Evolutionary conservation across 2,329 filamentous ascomycete genomes (phyloP), one percentile per base, ranked within the genome.

Genomic region (Orbilia javanica): DNA sequence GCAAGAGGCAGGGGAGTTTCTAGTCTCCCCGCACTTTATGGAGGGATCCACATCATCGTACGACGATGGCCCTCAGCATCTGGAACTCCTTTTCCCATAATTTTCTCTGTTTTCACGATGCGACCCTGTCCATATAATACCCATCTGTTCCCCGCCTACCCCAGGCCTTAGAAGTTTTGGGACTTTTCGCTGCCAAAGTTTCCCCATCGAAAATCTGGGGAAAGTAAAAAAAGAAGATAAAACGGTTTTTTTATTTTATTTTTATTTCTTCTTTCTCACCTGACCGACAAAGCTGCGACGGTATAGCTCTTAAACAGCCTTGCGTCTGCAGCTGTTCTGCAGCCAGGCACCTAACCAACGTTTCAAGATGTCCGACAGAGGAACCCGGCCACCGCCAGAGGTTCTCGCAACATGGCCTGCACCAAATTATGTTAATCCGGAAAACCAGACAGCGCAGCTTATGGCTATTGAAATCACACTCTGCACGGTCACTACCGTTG

Each of bases 341-440:
- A 68, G 53, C 70, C 63, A 63, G 70, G 70, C 70, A 48, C 34
- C 27, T 34, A 57, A 57, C 13, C 20, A 31, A 18, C 29, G 57
- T 71, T 67, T 70, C 46, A 71, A 77, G 15, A 60, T 77, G 73
- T 18, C 73, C 50, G 50, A 71, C 25, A 71, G 66, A 67, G 73
- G 73, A 11, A 77, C 73, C 13, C 20, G 39, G 18, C 84, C 85
- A 50, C 84, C 85, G 11, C 71, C 80, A 5, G 83, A 84, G 39
- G 83, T 85, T 42, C 64, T 82, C 64, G 82, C 82, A 60, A 75
- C 81, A 48, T 86, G 85, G 85, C 85, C 85, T 13, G 34, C 44
- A 20, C 83, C 85, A 8, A 85, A 86, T 77, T 84, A 84, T 70
- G 80, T 81, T 62, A 69, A 85, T 63, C 85, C 85, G 2, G 82